Conservation (phyloP, 1,284 basidiomycete species). For the Testicularia cyperi region DNA sequence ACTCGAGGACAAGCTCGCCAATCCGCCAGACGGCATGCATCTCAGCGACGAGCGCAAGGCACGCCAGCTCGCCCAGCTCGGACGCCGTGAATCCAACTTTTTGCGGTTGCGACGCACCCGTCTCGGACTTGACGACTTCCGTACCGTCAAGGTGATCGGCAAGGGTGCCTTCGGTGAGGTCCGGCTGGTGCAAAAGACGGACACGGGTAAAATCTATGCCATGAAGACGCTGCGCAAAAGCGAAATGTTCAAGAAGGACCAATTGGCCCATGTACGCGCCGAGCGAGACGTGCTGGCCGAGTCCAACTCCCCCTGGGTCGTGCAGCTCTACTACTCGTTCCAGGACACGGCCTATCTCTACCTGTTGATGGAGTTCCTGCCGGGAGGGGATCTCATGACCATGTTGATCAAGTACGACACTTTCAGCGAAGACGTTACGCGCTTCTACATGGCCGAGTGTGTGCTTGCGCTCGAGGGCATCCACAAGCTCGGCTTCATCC, state of each 20-base stretch:
- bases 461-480: slow-evolving; percentile 97
- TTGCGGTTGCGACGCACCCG: slow-evolving; percentile 86
- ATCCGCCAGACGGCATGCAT: slow-evolving; percentile 47
- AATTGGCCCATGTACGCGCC: slow-evolving; percentile 97
- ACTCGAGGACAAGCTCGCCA: slow-evolving; percentile 77
- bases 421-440: slow-evolving; percentile 95
- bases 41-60: slow-evolving; percentile 78
- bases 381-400: slow-evolving; percentile 94
- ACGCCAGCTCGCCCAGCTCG: slow-evolving; percentile 84
- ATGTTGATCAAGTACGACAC: slow-evolving; percentile 99
- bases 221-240: slow-evolving; percentile 98
- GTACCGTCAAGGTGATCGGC: slow-evolving; percentile 96
- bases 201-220: slow-evolving; percentile 96
- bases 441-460: slow-evolving; percentile 99
- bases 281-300: slow-evolving; percentile 97
- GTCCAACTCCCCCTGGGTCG: slow-evolving; percentile 96
- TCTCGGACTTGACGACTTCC: slow-evolving; percentile 88
- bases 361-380: slow-evolving; percentile 98
- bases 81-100: slow-evolving; percentile 77
- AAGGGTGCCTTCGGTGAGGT: slow-evolving; percentile 99
- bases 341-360: slow-evolving; percentile 95
- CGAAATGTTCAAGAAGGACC: slow-evolving; percentile 98
- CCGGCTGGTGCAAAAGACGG: slow-evolving; percentile 90
- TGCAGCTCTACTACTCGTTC: slow-evolving; percentile 97
- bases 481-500: slow-evolving; percentile 97